phyloP scores from a whole-genome alignment of 2,329 filamentous ascomycete genomes.

The Fusarium secorum region DNA sequence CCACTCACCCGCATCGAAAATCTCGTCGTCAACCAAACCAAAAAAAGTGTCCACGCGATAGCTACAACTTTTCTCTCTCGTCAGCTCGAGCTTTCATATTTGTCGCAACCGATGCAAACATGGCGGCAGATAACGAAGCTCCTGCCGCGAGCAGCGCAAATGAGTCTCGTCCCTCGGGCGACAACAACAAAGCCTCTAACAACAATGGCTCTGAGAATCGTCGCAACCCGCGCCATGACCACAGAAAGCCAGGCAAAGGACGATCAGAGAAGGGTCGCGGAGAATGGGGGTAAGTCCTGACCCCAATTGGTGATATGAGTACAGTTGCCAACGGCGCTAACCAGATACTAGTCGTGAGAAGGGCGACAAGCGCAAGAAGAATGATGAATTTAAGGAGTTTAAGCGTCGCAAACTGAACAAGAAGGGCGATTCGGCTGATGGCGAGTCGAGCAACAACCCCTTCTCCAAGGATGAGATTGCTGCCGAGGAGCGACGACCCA shows the following conservation, averaged over 20 bases:
- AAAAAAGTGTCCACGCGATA: constrained; percentile 24
- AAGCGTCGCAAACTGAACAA: constrained; percentile 53
- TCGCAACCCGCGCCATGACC: constrained; percentile 43
- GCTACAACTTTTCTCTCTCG: not conserved
- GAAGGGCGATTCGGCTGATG: constrained; percentile 46
- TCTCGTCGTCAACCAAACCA: constrained; percentile 27
- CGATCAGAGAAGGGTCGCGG: constrained; percentile 44
- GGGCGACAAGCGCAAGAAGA: constrained; percentile 51
- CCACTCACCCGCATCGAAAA: constrained; percentile 34
- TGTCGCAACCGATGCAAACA: constrained; percentile 44
- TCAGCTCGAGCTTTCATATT: not conserved
- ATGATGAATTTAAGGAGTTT: constrained; percentile 51
- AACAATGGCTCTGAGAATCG: constrained; percentile 36
- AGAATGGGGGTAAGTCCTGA: constrained; percentile 43
- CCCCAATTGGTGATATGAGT: not conserved
- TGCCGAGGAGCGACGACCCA: constrained; percentile 84
- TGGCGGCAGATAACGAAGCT: constrained; percentile 46
- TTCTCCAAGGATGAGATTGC: constrained; percentile 83
- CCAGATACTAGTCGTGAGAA: constrained; percentile 48
- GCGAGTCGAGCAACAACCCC: constrained; percentile 51
- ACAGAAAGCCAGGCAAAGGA: constrained; percentile 42
- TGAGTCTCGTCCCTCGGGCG: constrained; percentile 28
- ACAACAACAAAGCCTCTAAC: constrained; percentile 28
- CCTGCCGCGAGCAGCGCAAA: constrained; percentile 39
- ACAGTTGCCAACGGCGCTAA: constrained; percentile 46